These are phyloP conservation scores for Penicillium diatomitis DNA, from an alignment of 495 filamentous ascomycete genomes.

Conservation along the genomic window DNA sequence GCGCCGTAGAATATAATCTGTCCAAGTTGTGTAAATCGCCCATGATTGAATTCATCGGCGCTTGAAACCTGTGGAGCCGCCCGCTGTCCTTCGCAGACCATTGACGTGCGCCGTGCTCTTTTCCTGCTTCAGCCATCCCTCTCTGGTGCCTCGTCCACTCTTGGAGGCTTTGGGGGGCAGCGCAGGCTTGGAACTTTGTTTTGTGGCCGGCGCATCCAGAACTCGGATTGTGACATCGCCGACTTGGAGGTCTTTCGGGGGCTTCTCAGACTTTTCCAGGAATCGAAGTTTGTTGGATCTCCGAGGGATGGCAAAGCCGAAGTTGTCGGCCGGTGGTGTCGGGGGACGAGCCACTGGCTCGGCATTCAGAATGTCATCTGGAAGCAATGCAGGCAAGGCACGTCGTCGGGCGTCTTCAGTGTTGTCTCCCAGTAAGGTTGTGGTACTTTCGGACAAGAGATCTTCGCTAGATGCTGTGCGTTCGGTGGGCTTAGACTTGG, in stretches of 20 bases:
- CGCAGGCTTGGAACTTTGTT: constrained; percentile 22
- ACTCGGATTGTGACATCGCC: constrained; percentile 46
- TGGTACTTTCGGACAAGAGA: constrained; percentile 30
- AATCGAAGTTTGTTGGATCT: constrained; percentile 42
- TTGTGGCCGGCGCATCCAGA: constrained; percentile 30
- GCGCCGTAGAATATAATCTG: neutral
- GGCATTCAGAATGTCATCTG: constrained; percentile 44
- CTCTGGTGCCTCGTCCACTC: constrained; percentile 33
- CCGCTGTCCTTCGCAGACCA: constrained; percentile 30
- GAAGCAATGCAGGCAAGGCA: constrained; percentile 40
- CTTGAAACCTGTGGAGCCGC: constrained; percentile 35
- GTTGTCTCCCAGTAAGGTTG: constrained; percentile 32
- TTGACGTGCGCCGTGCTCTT: constrained; percentile 28
- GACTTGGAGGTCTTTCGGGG: constrained; percentile 45
- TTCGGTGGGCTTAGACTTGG: constrained; percentile 31
- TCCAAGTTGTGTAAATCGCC: neutral
- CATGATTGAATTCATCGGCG: constrained; percentile 18
- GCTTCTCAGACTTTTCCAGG: constrained; percentile 40
- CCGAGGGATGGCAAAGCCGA: constrained; percentile 14
- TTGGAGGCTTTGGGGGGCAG: constrained; percentile 45
- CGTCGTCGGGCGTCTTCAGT: constrained; percentile 30
- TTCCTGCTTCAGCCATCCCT: constrained; percentile 39
- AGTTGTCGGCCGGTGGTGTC: constrained; percentile 25
- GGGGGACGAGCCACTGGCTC: constrained; percentile 32
- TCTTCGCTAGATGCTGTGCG: constrained; percentile 21